Conservation (phyloP, 805 yeast species). For the Lachancea fermentati region DNA sequence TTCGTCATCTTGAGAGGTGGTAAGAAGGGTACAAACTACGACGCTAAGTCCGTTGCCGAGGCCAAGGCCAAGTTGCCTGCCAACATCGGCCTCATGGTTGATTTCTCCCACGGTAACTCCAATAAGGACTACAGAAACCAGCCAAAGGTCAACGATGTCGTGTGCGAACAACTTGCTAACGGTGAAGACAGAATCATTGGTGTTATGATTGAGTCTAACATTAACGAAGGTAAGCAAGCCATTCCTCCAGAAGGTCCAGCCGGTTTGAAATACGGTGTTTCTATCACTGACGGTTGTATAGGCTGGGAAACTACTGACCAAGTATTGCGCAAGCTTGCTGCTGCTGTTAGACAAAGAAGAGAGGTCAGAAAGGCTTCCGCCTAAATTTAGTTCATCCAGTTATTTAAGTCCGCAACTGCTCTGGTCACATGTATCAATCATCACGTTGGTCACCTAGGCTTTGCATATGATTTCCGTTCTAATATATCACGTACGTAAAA, state of each 20-base stretch:
- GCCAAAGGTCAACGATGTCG: slow-evolving; percentile 81
- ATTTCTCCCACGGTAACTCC: slow-evolving; percentile 97
- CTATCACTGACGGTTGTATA: slow-evolving; percentile 96
- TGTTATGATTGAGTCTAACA: slow-evolving; percentile 91
- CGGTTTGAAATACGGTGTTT: slow-evolving; percentile 83
- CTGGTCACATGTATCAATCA: neutral
- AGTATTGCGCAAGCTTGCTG: slow-evolving; percentile 73
- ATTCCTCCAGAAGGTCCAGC: slow-evolving; percentile 57
- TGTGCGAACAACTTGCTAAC: slow-evolving; percentile 71
- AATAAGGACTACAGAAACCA: slow-evolving; percentile 91
- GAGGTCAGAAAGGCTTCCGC: slow-evolving; percentile 24
- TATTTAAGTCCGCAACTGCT: neutral
- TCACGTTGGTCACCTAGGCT: neutral
- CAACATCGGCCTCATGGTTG: slow-evolving; percentile 70
- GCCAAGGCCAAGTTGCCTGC: slow-evolving; percentile 60
- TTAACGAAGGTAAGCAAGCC: slow-evolving; percentile 86
- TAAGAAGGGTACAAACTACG: slow-evolving; percentile 88
- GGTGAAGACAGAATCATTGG: slow-evolving; percentile 86
- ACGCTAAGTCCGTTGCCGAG: slow-evolving; percentile 64
- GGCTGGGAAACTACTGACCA: slow-evolving; percentile 82
- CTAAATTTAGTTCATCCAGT: neutral
- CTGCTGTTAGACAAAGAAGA: slow-evolving; percentile 82
- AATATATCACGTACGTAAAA: neutral
- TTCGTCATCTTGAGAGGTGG: slow-evolving; percentile 96
- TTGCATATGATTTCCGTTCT: neutral